A percentile compares a stretch with the other conserved stretches of the same genome.
These are phyloP conservation scores for Brettanomyces sp. DNA, from an alignment of 805 yeast species.

Conservation along the genomic window DNA sequence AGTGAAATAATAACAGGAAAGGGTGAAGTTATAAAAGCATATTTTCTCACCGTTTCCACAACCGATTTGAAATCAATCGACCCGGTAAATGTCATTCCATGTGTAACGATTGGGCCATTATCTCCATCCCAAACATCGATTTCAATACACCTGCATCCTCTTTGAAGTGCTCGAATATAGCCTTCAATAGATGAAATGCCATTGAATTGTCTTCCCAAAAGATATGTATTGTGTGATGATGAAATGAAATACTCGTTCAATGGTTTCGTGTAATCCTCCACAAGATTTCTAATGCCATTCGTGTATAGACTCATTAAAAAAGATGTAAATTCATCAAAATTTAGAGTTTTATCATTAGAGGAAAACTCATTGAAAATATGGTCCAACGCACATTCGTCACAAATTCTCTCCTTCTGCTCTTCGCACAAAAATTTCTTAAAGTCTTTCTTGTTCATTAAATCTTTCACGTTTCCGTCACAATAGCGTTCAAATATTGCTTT, in stretches of 20 bases:
- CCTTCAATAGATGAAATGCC: slow-evolving; percentile 87
- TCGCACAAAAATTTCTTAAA: slow-evolving; percentile 36
- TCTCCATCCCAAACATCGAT: slow-evolving; percentile 87
- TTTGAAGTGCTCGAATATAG: slow-evolving; percentile 73
- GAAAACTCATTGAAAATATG: slow-evolving; percentile 32
- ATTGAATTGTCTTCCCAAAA: slow-evolving; percentile 79
- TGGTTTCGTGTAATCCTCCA: slow-evolving; percentile 46
- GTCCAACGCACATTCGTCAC: slow-evolving; percentile 18
- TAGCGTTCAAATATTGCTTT: slow-evolving; percentile 27
- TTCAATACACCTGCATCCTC: slow-evolving; percentile 93
- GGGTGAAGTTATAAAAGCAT: slow-evolving; percentile 82
- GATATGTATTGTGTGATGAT: slow-evolving; percentile 90
- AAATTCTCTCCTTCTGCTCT: slow-evolving; percentile 38
- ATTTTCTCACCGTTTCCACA: slow-evolving; percentile 62
- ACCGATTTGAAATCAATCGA: slow-evolving; percentile 65
- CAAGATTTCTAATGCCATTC: slow-evolving; percentile 12
- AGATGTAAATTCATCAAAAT: slow-evolving; percentile 19
- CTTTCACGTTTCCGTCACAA: slow-evolving; percentile 4
- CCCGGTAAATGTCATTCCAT: slow-evolving; percentile 77
- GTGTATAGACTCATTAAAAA: slow-evolving; percentile 26
- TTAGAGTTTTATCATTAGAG: slow-evolving; percentile 11
- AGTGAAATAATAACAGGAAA: slow-evolving; percentile 79
- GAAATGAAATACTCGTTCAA: slow-evolving; percentile 81
- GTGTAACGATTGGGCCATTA: slow-evolving; percentile 77
- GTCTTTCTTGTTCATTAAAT: slow-evolving; percentile 18